phyloP scores from a whole-genome alignment of 2,329 filamentous ascomycete genomes.

The Arthrinium puccinioides region DNA sequence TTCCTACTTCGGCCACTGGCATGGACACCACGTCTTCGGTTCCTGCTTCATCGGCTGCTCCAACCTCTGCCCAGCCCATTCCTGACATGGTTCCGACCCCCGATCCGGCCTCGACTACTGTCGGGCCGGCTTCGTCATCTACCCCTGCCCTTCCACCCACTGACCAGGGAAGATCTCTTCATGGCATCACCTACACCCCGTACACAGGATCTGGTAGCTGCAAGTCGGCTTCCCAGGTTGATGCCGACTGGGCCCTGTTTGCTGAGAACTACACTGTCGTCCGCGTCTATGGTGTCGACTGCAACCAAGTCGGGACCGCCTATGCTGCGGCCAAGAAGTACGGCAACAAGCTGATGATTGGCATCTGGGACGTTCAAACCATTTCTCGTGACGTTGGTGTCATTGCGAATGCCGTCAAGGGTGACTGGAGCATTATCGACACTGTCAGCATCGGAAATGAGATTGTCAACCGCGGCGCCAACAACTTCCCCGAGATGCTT shows the following conservation, averaged over 20 bases:
- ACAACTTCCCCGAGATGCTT: constrained; percentile 46
- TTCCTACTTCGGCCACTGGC: neutral
- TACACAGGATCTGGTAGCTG: constrained; percentile 50
- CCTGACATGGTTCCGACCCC: neutral
- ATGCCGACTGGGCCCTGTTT: constrained; percentile 53
- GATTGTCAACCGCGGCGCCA: constrained; percentile 58
- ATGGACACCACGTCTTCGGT: neutral
- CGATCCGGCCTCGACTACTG: neutral
- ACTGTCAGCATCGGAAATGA: constrained; percentile 78
- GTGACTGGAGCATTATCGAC: constrained; percentile 62
- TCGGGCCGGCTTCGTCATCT: constrained; percentile 1
- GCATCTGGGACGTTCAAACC: constrained; percentile 58
- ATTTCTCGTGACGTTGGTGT: constrained; percentile 49
- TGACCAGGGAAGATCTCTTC: constrained; percentile 12
- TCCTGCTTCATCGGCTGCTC: constrained; percentile 3
- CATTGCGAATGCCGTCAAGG: constrained; percentile 51
- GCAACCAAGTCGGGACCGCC: constrained; percentile 60
- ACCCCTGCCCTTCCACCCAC: constrained; percentile 6
- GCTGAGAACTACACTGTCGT: constrained; percentile 51
- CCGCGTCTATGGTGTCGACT: constrained; percentile 76
- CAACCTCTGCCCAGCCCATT: neutral
- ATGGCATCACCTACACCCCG: constrained; percentile 41
- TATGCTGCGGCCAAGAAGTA: constrained; percentile 55
- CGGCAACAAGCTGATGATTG: constrained; percentile 65
- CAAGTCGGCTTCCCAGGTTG: constrained; percentile 58